These are phyloP conservation scores for Coprinopsis strossmayeri DNA, from an alignment of 768 basidiomycete species.

Conservation along the genomic window DNA sequence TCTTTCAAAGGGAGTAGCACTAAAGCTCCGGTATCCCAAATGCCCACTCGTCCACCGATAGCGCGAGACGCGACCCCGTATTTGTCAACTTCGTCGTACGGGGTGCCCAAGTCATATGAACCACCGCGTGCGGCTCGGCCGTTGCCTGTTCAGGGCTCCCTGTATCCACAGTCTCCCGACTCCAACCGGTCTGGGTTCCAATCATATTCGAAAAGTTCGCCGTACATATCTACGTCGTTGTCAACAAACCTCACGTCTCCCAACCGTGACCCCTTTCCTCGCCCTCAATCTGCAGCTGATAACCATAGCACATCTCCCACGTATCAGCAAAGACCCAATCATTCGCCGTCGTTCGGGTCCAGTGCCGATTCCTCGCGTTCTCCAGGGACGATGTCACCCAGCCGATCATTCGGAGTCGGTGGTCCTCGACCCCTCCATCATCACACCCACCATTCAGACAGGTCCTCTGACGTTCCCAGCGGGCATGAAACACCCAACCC, in stretches of 20 bases:
- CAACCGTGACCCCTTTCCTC: slow-evolving; percentile 44
- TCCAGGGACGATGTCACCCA: slow-evolving; percentile 33
- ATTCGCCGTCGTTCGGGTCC: slow-evolving; percentile 31
- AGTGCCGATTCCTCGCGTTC: slow-evolving; percentile 31
- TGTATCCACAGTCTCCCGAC: slow-evolving; percentile 26
- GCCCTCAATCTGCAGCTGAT: slow-evolving; percentile 60
- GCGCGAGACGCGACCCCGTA: slow-evolving; percentile 19
- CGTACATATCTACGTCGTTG: slow-evolving; percentile 21
- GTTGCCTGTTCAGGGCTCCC: slow-evolving; percentile 34
- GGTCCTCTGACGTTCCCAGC: slow-evolving; percentile 29
- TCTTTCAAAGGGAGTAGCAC: slow-evolving; percentile 20
- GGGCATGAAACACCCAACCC: slow-evolving; percentile 36
- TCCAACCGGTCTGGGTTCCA: slow-evolving; percentile 10
- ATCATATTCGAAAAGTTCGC: slow-evolving; percentile 11
- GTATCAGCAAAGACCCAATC: slow-evolving; percentile 24
- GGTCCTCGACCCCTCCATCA: slow-evolving; percentile 25
- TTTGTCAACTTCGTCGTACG: slow-evolving; percentile 21
- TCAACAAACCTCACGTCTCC: slow-evolving; percentile 12
- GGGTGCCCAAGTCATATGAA: slow-evolving; percentile 38
- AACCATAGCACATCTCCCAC: slow-evolving; percentile 37
- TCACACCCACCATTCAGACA: slow-evolving; percentile 27
- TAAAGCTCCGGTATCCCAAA: slow-evolving; percentile 27
- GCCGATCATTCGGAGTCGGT: slow-evolving; percentile 22
- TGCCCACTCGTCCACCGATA: slow-evolving; percentile 21
- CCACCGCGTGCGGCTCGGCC: slow-evolving; percentile 32